A percentile compares a stretch with the other conserved stretches of the same genome.
phyloP scores from a whole-genome alignment of 495 filamentous ascomycete species.

The Penicillium salamii region DNA sequence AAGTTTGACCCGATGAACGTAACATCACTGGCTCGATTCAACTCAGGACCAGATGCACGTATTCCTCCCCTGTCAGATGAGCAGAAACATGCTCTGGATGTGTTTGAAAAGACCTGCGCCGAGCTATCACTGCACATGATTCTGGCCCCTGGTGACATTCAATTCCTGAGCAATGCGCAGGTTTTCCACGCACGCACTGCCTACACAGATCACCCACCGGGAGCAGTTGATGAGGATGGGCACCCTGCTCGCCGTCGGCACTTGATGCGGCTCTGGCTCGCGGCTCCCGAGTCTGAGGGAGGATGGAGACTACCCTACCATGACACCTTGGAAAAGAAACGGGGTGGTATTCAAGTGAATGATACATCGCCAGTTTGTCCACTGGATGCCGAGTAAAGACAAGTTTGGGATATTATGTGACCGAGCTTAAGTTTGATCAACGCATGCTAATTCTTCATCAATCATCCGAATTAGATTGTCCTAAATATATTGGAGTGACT shows the following conservation, averaged over 20 bases:
- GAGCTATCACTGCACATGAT: constrained; percentile 68
- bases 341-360: constrained; percentile 79
- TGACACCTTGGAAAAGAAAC: constrained; percentile 70
- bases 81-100: constrained; percentile 56
- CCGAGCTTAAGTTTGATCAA: no score
- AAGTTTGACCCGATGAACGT: constrained; percentile 69
- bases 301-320: constrained; percentile 77
- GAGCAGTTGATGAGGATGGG: constrained; percentile 26
- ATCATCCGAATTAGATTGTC: no score
- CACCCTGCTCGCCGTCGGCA: constrained; percentile 55
- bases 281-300: constrained; percentile 70
- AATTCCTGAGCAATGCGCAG: constrained; percentile 64
- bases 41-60: constrained; percentile 42
- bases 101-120: constrained; percentile 62
- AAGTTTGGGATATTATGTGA: no score
- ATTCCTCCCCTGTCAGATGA: constrained; percentile 61
- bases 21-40: constrained; percentile 59
- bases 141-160: constrained; percentile 69
- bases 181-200: constrained; percentile 64
- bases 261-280: constrained; percentile 76
- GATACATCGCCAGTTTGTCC: constrained; percentile 60
- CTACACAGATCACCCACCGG: constrained; percentile 58
- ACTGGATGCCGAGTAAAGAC: constrained; percentile 62
- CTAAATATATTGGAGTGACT: no score
- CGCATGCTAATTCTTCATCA: no score